phyloP scores from a whole-genome alignment of 129 eudicot genomes.

The Flaveria linearis region DNA sequence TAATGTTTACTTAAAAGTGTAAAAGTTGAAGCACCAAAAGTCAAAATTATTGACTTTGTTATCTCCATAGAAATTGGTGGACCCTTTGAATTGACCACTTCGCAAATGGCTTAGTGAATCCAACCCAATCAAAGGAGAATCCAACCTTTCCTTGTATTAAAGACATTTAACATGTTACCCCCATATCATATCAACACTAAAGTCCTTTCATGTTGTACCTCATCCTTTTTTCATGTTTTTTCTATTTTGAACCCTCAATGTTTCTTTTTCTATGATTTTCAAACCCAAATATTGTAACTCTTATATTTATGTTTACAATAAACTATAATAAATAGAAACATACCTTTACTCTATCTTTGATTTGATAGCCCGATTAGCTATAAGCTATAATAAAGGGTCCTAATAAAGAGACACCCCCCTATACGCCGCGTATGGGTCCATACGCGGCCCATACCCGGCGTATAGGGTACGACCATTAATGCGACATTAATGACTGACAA shows the following conservation, averaged over 20 bases:
- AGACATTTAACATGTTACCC: slow-evolving; percentile 37
- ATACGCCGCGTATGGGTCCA: too few relatives aligned
- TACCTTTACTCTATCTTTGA: neutral
- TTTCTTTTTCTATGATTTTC: neutral
- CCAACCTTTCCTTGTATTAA: slow-evolving; percentile 35
- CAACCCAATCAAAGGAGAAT: slow-evolving; percentile 28
- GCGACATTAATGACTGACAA: too few relatives aligned
- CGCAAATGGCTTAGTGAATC: slow-evolving; percentile 29
- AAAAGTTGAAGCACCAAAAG: slow-evolving; percentile 26
- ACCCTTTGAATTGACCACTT: slow-evolving; percentile 30
- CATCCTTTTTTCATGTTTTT: slow-evolving; percentile 2
- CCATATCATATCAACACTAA: neutral
- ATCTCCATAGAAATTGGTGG: slow-evolving; percentile 34
- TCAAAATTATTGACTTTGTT: slow-evolving; percentile 33
- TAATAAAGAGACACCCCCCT: too few relatives aligned
- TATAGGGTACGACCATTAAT: too few relatives aligned
- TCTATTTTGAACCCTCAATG: slow-evolving; percentile 1
- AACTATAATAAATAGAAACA: neutral
- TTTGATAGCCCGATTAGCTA: neutral
- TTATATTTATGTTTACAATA: neutral
- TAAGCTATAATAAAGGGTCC: too few relatives aligned
- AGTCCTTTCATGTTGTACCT: slow-evolving; percentile 19
- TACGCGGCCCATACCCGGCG: too few relatives aligned
- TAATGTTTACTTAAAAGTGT: slow-evolving; percentile 15
- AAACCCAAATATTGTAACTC: neutral